Conservation (phyloP, 345 rosid species). For the Garcia nutans region DNA sequence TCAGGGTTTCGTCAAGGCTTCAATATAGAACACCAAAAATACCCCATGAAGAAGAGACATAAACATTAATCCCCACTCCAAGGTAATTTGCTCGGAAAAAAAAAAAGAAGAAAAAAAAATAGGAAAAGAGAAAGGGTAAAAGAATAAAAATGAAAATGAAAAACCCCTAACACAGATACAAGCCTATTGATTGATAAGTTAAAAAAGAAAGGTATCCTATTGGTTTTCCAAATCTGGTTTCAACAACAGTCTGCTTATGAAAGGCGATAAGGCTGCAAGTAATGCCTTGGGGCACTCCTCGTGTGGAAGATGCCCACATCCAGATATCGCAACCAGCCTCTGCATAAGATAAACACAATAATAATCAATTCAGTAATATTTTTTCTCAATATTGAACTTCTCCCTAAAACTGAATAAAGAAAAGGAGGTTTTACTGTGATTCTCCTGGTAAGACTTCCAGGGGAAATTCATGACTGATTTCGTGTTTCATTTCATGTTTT, state of each 20-base stretch:
- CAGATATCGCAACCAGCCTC: constrained; percentile 93
- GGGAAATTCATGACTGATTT: too few relatives aligned
- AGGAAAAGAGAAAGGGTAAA: background rate
- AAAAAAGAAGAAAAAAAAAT: background rate
- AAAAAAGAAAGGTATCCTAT: constrained; percentile 35
- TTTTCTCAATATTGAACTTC: background rate
- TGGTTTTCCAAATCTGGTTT: constrained; percentile 46
- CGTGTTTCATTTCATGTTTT: background rate
- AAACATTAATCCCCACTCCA: constrained; percentile 19
- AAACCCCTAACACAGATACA: constrained; percentile 26
- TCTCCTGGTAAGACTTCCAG: too few relatives aligned
- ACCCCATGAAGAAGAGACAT: constrained; percentile 32
- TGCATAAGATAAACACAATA: constrained; percentile 32
- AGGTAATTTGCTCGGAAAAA: constrained; percentile 23
- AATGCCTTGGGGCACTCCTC: constrained; percentile 96
- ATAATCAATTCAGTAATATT: background rate
- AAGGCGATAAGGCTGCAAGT: constrained; percentile 80
- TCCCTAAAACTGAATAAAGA: background rate
- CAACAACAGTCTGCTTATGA: constrained; percentile 61
- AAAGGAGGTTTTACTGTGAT: too few relatives aligned
- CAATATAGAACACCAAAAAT: constrained; percentile 32
- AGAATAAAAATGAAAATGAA: background rate
- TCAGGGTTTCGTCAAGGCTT: constrained; percentile 20
- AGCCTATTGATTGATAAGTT: constrained; percentile 27
- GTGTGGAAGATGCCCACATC: constrained; percentile 97